These are phyloP conservation scores for Aspergillus amoenus DNA, from an alignment of 2,329 filamentous ascomycete genomes.

Conservation along the genomic window DNA sequence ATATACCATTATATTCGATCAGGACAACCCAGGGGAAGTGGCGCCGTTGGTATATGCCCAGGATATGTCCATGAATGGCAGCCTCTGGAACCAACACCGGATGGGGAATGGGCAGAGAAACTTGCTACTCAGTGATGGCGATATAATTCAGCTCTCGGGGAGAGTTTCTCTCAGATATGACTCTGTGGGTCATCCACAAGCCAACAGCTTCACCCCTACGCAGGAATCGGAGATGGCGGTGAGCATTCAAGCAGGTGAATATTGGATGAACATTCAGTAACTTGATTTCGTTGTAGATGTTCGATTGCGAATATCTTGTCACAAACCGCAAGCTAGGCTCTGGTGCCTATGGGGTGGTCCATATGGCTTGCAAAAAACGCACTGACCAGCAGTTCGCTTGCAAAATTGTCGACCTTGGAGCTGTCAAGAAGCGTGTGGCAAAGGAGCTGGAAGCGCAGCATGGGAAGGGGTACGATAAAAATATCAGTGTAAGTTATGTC, in stretches of 20 bases:
- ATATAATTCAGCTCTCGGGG: conserved; percentile 33
- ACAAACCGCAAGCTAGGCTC: conserved; percentile 42
- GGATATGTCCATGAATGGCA: conserved; percentile 44
- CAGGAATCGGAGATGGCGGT: conserved; percentile 40
- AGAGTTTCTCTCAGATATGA: conserved; percentile 23
- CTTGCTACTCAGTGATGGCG: conserved; percentile 40
- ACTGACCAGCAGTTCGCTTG: conserved; percentile 44
- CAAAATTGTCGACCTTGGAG: conserved; percentile 44
- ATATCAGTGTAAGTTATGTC: not conserved
- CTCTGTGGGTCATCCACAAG: conserved; percentile 4
- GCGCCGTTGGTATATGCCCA: conserved; percentile 45
- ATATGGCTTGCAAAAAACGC: conserved; percentile 40
- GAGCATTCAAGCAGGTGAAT: not conserved
- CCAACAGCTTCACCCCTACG: conserved; percentile 21
- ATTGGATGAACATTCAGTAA: not conserved
- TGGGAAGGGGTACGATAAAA: not conserved
- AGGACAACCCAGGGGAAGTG: conserved; percentile 36
- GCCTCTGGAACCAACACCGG: conserved; percentile 37
- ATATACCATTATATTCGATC: conserved; percentile 44
- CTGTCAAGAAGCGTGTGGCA: conserved; percentile 17
- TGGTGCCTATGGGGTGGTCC: conserved; percentile 44
- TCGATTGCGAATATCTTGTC: conserved; percentile 35
- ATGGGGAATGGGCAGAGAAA: conserved; percentile 35
- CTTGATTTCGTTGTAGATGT: conserved; percentile 22
- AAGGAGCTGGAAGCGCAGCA: not conserved